A percentile compares a stretch with the other conserved stretches of the same genome.
Evolutionary conservation across 2,329 filamentous ascomycete genomes (phyloP).

Genomic region (Stenocarpella maydis): DNA sequence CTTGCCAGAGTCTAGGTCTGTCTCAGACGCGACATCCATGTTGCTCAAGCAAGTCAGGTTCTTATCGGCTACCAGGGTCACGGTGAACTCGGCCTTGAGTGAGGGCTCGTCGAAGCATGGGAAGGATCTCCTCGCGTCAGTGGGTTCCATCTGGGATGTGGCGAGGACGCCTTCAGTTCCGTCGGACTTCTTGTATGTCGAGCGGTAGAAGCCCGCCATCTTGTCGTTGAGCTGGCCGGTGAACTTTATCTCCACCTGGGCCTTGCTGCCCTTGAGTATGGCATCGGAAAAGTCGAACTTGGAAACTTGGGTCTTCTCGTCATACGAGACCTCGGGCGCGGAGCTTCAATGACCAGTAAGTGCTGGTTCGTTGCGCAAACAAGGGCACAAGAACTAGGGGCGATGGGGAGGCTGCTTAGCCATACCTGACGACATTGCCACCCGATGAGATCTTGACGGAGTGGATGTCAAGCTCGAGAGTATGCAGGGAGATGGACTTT

Average conservation of each 20-base stretch:
- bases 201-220: constrained; percentile 90
- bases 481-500: constrained; percentile 86
- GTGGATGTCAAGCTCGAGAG: constrained; percentile 85
- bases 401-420: constrained; percentile 13
- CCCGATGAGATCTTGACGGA: constrained; percentile 72
- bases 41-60: constrained; percentile 92
- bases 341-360: constrained; percentile 56
- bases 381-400: not conserved
- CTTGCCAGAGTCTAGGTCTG: constrained; percentile 74
- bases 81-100: constrained; percentile 90
- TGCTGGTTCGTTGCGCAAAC: constrained; percentile 31
- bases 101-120: constrained; percentile 97
- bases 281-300: constrained; percentile 80
- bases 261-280: constrained; percentile 78
- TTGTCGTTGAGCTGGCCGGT: constrained; percentile 84
- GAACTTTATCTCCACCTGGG: constrained; percentile 79
- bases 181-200: constrained; percentile 85
- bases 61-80: constrained; percentile 91
- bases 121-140: constrained; percentile 90
- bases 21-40: constrained; percentile 90
- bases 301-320: constrained; percentile 82
- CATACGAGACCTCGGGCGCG: constrained; percentile 74
- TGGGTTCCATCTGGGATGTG: constrained; percentile 95
- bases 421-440: constrained; percentile 59
- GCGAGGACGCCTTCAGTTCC: constrained; percentile 85